Conservation (phyloP, 192 early-diverging fungal genomes). For the Entomortierella lignicola region DNA sequence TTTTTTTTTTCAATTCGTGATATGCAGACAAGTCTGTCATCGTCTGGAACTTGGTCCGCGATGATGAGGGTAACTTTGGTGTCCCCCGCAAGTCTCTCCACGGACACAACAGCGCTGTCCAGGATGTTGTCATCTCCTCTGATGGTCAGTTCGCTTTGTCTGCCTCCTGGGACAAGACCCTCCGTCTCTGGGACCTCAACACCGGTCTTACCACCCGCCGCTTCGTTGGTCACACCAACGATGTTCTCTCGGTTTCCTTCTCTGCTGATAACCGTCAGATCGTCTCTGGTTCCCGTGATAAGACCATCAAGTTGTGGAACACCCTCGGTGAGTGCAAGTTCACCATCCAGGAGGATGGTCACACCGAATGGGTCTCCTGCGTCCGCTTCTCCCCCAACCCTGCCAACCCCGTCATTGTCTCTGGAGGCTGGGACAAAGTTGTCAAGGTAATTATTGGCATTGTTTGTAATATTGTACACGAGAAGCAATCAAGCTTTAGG, state of each 20-base stretch:
- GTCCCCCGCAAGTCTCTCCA: constrained; percentile 87
- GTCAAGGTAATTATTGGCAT: constrained; percentile 89
- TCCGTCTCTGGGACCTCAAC: constrained; percentile 99
- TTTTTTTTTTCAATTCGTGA: background rate
- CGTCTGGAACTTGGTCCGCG: constrained; percentile 96
- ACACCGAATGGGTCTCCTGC: constrained; percentile 99
- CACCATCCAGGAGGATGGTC: constrained; percentile 96
- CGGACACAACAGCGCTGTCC: constrained; percentile 99
- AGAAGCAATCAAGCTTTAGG: background rate
- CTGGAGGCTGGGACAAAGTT: constrained; percentile 99
- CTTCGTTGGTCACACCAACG: constrained; percentile 97
- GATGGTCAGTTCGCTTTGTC: constrained; percentile 99
- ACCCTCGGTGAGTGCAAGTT: constrained; percentile 99
- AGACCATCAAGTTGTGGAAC: constrained; percentile 99
- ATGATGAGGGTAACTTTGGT: constrained; percentile 91
- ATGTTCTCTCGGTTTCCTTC: constrained; percentile 99
- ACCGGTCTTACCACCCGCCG: constrained; percentile 92
- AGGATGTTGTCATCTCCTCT: constrained; percentile 98
- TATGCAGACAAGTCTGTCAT: constrained; percentile 95
- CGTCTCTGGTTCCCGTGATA: constrained; percentile 98
- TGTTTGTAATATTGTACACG: constrained; percentile 23
- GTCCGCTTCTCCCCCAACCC: constrained; percentile 99
- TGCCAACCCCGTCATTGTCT: constrained; percentile 96
- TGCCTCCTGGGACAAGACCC: constrained; percentile 99
- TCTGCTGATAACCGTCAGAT: constrained; percentile 99